phyloP scores from a whole-genome alignment of 1,139 yeast species.

The Pneumocystis carinii region DNA sequence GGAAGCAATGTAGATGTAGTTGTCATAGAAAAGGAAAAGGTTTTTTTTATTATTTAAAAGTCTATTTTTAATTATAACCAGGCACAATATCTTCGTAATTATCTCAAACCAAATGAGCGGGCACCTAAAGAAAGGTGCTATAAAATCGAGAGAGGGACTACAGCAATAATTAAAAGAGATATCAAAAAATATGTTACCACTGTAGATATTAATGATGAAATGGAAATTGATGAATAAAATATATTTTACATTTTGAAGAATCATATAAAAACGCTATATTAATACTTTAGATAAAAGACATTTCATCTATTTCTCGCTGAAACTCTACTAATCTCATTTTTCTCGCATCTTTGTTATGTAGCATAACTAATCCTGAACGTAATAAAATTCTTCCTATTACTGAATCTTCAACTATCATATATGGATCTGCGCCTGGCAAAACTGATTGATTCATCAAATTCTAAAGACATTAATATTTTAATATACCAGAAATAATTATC shows the following conservation, averaged over 20 bases:
- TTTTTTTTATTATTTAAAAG: neutral
- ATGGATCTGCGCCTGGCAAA: neutral
- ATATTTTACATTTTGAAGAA: neutral
- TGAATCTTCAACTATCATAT: neutral
- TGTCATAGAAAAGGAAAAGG: conserved; percentile 73
- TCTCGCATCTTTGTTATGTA: neutral
- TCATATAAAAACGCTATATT: neutral
- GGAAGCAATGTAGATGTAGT: conserved; percentile 96
- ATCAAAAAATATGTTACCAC: conserved; percentile 47
- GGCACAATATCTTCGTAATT: conserved; percentile 70
- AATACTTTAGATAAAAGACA: neutral
- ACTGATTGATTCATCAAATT: neutral
- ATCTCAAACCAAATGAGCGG: conserved; percentile 80
- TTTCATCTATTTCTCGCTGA: neutral
- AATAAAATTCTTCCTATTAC: neutral
- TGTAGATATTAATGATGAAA: conserved; percentile 25
- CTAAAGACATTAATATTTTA: neutral
- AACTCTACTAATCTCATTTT: neutral
- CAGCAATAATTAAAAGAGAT: conserved; percentile 59
- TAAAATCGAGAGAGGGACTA: conserved; percentile 80
- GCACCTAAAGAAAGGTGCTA: conserved; percentile 67
- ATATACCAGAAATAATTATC: neutral
- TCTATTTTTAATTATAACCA: conserved; percentile 17
- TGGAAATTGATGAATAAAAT: conserved; percentile 47
- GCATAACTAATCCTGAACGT: neutral